Percentiles rank a stretch among this genome's conserved stretches.
Evolutionary conservation across 768 basidiomycete species (phyloP).

Genomic region (Lactarius pseudohatsudake): DNA sequence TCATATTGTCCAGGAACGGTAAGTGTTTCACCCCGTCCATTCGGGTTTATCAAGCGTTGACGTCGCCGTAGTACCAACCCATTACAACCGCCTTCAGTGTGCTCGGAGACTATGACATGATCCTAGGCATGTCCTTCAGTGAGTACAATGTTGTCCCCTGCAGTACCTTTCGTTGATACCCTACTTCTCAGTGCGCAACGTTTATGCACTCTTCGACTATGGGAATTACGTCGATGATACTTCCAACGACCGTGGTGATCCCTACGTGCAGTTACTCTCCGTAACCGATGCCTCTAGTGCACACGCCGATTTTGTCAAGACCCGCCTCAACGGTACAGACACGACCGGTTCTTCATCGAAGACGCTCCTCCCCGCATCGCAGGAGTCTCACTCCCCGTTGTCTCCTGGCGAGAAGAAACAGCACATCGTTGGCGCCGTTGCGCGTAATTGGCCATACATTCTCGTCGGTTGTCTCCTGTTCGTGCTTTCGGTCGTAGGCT

Average conservation of each 20-base stretch:
- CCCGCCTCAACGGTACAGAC: conserved; percentile 60
- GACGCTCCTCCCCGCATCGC: conserved; percentile 56
- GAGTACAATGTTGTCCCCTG: conserved; percentile 33
- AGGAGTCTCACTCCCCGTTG: conserved; percentile 64
- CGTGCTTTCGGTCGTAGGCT: conserved; percentile 45
- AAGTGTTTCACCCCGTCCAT: conserved; percentile 34
- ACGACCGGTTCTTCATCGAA: conserved; percentile 54
- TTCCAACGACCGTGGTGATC: conserved; percentile 48
- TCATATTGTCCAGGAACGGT: conserved; percentile 68
- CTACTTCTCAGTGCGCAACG: conserved; percentile 60
- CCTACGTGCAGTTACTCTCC: conserved; percentile 70
- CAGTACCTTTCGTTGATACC: conserved; percentile 6
- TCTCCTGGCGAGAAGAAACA: conserved; percentile 66
- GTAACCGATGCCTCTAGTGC: conserved; percentile 53
- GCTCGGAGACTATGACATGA: conserved; percentile 77
- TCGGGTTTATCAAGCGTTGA: conserved; percentile 17
- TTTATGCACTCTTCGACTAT: conserved; percentile 69
- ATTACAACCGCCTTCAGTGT: conserved; percentile 78
- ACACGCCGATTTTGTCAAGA: conserved; percentile 62
- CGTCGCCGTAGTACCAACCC: conserved; percentile 64
- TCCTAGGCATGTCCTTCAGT: conserved; percentile 81
- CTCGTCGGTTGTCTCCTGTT: conserved; percentile 57
- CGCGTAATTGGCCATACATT: conserved; percentile 76
- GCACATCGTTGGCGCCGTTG: conserved; percentile 57
- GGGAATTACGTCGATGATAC: conserved; percentile 61